Conservation (phyloP, 495 filamentous ascomycete species). For the Aspergillus cristatus region DNA sequence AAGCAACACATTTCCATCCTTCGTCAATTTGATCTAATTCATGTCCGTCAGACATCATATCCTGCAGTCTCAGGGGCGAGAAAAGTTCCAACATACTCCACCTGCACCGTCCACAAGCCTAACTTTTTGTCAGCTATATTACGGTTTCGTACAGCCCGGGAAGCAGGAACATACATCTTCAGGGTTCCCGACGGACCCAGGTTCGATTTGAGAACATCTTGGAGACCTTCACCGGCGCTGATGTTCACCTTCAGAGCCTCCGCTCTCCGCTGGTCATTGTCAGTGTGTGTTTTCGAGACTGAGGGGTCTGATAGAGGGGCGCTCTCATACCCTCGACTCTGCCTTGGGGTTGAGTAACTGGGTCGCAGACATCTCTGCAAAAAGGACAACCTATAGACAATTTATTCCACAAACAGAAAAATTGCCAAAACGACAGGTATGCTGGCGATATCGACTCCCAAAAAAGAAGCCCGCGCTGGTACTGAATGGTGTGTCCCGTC, state of each 20-base stretch:
- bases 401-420: slow-evolving; percentile 13
- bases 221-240: slow-evolving; percentile 85
- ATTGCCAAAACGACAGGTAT: slow-evolving; percentile 15
- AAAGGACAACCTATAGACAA: slow-evolving; percentile 17
- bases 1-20: slow-evolving; percentile 93
- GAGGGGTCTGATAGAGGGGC: slow-evolving; percentile 16
- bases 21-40: slow-evolving; percentile 89
- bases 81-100: slow-evolving; percentile 50
- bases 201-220: slow-evolving; percentile 95
- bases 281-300: slow-evolving; percentile 28
- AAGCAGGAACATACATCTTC: slow-evolving; percentile 64
- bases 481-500: slow-evolving; percentile 18
- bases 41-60: slow-evolving; percentile 8
- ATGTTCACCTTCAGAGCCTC: slow-evolving; percentile 97
- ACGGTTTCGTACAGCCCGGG: slow-evolving; percentile 1
- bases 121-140: slow-evolving; percentile 22
- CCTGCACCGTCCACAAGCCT: slow-evolving; percentile 95
- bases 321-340: slow-evolving; percentile 71
- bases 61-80: slow-evolving; percentile 3
- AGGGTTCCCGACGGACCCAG: slow-evolving; percentile 87
- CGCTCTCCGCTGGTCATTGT: slow-evolving; percentile 66
- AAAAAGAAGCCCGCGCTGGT: slow-evolving; percentile 22
- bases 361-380: slow-evolving; percentile 54
- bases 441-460: slow-evolving; percentile 47
- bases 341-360: slow-evolving; percentile 98